Base-by-base conservation (phyloP, 352 stramenopile genomes). In the Paralagenidium karlingii region DNA sequence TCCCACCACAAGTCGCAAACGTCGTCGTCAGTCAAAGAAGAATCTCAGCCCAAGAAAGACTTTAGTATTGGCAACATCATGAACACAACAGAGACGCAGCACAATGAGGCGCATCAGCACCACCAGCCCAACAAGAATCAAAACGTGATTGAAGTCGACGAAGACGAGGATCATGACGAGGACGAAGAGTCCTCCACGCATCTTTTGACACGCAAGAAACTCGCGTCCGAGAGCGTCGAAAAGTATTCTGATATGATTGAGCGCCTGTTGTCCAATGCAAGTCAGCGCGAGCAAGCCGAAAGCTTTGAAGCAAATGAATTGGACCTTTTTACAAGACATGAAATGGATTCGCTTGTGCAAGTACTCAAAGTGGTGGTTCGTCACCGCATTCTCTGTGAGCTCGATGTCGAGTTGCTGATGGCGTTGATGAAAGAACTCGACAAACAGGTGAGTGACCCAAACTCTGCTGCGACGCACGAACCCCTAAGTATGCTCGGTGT, bases 311-410 rank as follows among this genome's bases (percentile, higher is more conserved):
- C 24, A 11, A 47, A 66, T 20, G 37, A 40, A 1, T 29, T 60
- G 38, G 60, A 79, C 40, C 38, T 88, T 15, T 71, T 84, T 22
- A 47, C 53, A 12, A 6, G 44, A 0, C 34, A 59, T 9, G 74
- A 87, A 30, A 53, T 82, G 22, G 82, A 83, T 43, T 52, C 62
- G 9, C 46, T 92, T 33, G 31, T 78, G 16, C 73, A 86, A 32
- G 60, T 56, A 8, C 42, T 89, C 11, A 79, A 83, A 53, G 42
- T 74, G 15, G 73, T 88, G 61, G 45, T 69, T 34, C 86, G 84
- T 44, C 69, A 60, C 15, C 43, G 53, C 3, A 53, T 83, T 34
- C 74, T 90, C 27, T 43, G 42, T 12, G 80, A 73, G 22, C 36
- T 83, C 13, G 55, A 82, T 11, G 45, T 55, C 15, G 55, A 75